Conservation (phyloP, 495 filamentous ascomycete genomes). For the Filosporella fistucella region DNA sequence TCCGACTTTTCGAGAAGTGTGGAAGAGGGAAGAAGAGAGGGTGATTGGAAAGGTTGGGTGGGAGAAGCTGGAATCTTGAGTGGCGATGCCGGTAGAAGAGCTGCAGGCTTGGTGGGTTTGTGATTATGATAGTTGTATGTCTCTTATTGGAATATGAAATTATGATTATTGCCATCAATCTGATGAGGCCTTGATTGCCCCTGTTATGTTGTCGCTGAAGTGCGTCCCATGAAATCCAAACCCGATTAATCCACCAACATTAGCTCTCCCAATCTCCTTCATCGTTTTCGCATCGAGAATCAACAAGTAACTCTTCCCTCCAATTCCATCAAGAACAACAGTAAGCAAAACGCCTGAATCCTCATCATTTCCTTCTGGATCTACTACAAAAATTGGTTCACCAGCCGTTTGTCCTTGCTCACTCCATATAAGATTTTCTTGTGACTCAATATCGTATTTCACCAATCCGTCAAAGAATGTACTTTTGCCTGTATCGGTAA, state of each 20-base stretch:
- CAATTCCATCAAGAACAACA: conserved; percentile 63
- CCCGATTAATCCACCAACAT: conserved; percentile 53
- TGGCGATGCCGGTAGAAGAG: conserved; percentile 3
- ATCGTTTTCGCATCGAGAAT: conserved; percentile 64
- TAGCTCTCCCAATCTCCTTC: conserved; percentile 61
- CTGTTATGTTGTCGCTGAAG: too few relatives aligned
- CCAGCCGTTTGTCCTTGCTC: conserved; percentile 60
- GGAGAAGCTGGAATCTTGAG: conserved; percentile 1
- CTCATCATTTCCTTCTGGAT: conserved; percentile 39
- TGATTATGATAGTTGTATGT: too few relatives aligned
- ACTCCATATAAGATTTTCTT: conserved; percentile 44
- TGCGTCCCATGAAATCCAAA: conserved; percentile 73
- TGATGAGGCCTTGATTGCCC: too few relatives aligned
- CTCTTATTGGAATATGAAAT: too few relatives aligned
- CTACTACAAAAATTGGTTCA: conserved; percentile 67
- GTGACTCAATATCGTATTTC: conserved; percentile 60
- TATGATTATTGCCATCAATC: too few relatives aligned
- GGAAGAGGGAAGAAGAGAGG: background rate
- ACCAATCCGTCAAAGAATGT: conserved; percentile 61
- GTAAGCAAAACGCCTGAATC: conserved; percentile 72
- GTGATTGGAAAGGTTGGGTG: conserved; percentile 1
- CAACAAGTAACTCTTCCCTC: conserved; percentile 62
- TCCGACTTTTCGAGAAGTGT: background rate
- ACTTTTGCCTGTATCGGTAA: conserved; percentile 49
- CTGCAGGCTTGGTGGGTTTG: conserved; percentile 3